A percentile compares a stretch with the other conserved stretches of the same genome.
These are phyloP conservation scores for Arabidopsis arenosa DNA, from an alignment of 345 rosid genomes.

Conservation along the genomic window DNA sequence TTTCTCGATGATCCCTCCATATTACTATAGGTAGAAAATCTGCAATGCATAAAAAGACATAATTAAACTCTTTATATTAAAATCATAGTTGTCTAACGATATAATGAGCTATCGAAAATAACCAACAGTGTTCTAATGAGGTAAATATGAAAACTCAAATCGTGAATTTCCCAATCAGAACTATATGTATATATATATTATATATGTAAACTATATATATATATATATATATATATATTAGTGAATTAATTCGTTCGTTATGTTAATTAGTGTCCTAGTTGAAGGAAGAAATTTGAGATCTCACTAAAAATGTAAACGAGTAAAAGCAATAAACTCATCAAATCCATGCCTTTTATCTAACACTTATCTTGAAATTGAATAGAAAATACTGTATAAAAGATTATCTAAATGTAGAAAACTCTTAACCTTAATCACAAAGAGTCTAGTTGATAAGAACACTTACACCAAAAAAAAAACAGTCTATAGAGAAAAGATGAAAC, in stretches of 20 bases:
- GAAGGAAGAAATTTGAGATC: no score
- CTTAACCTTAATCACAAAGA: no score
- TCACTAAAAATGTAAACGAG: not conserved
- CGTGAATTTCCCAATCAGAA: not conserved
- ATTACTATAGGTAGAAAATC: conserved; percentile 18
- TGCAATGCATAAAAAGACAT: not conserved
- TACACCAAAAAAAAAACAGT: not conserved
- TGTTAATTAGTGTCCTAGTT: no score
- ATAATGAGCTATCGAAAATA: not conserved
- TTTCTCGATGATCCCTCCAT: conserved; percentile 56
- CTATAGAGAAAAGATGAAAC: not conserved
- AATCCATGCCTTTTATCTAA: no score
- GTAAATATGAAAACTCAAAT: not conserved
- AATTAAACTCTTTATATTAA: not conserved
- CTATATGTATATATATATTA: no score
- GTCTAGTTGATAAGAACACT: not conserved
- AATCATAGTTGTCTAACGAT: not conserved
- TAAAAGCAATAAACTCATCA: no score
- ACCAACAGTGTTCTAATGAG: not conserved
- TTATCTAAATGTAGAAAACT: no score
- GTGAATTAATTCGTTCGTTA: no score
- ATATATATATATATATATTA: no score
- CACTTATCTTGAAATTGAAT: no score
- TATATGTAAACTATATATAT: no score
- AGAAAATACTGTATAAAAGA: no score